Conservation (phyloP, 257 asterid species). For the Eucommia ulmoides region DNA sequence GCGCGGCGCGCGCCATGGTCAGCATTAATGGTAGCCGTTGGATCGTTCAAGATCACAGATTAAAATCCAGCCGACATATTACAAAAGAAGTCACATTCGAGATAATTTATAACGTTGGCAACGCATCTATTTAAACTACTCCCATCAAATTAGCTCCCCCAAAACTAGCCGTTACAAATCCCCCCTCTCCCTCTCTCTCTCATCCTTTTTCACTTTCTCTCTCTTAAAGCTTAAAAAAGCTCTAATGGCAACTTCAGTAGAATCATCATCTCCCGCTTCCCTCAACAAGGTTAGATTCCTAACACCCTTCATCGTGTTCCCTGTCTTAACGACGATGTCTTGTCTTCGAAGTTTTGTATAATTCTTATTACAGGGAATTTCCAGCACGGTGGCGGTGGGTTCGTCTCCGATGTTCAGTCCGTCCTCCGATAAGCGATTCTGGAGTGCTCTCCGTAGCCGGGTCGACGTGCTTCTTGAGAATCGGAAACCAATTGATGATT, state of each 20-base stretch:
- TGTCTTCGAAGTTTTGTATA: no score
- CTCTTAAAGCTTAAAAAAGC: slow-evolving; percentile 20
- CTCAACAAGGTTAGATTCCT: slow-evolving; percentile 39
- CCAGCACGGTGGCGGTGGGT: no score
- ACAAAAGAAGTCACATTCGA: no score
- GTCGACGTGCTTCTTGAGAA: slow-evolving; percentile 55
- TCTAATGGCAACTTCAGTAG: slow-evolving; percentile 54
- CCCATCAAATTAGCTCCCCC: slow-evolving; percentile 4
- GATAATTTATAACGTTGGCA: slow-evolving; percentile 37
- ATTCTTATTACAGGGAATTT: no score
- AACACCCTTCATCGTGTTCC: slow-evolving; percentile 18
- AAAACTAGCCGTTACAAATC: slow-evolving; percentile 65
- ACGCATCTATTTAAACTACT: slow-evolving; percentile 11
- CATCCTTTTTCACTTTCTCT: background rate
- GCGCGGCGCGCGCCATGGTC: no score
- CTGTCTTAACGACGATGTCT: no score
- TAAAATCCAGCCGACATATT: no score
- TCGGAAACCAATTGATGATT: slow-evolving; percentile 23
- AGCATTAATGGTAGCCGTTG: no score
- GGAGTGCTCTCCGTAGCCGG: slow-evolving; percentile 74
- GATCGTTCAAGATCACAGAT: no score
- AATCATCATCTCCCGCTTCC: slow-evolving; percentile 53
- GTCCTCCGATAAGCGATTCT: slow-evolving; percentile 62
- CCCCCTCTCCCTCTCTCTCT: slow-evolving; percentile 14
- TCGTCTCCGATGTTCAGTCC: slow-evolving; percentile 51